Evolutionary conservation across 2,329 filamentous ascomycete species (phyloP), one percentile per base, ranked within the genome.

Genomic region (Bipolaris gigantea): DNA sequence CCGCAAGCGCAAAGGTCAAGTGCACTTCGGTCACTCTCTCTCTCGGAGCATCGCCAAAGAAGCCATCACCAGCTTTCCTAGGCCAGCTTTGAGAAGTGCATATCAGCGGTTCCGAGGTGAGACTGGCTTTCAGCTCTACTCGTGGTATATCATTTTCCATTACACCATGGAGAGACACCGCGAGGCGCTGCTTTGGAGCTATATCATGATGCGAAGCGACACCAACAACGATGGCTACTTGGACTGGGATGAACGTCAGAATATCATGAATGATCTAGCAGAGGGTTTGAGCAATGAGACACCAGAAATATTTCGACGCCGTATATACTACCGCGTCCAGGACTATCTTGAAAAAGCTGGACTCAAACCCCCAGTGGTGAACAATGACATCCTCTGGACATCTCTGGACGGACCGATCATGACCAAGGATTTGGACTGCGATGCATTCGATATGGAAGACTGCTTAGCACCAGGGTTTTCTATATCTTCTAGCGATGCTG

Each of bases 111-210:
- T 79, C 56, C 70, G 76, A 25, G 76, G 76, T 19, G 76, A 79
- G 56, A 73, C 71, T 2, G 67, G 67, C 1, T 78, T 75, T 52
- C 76, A 79, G 63, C 67, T 78, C 1, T 78, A 77, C 53, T 75
- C 75, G 1, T 78, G 77, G 76, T 78, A 70, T 54, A 70, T 71
- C 0, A 61, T 69, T 15, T 78, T 78, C 57, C 77, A 79, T 59
- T 78, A 78, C 60, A 75, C 71, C 13, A 78, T 78, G 47, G 76
- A 79, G 59, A 61, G 76, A 21, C 76, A 77, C 50, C 66, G 76
- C 2, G 76, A 79, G 55, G 76, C 73, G 5, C 60, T 79, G 18
- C 63, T 79, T 13, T 79, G 76, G 75, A 76, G 74, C 33, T 77
- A 76, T 49, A 66, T 79, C 47, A 75, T 76, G 71, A 63, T 73